These are phyloP conservation scores for Pterula multifida DNA, from an alignment of 1,284 basidiomycete genomes.

Conservation along the genomic window DNA sequence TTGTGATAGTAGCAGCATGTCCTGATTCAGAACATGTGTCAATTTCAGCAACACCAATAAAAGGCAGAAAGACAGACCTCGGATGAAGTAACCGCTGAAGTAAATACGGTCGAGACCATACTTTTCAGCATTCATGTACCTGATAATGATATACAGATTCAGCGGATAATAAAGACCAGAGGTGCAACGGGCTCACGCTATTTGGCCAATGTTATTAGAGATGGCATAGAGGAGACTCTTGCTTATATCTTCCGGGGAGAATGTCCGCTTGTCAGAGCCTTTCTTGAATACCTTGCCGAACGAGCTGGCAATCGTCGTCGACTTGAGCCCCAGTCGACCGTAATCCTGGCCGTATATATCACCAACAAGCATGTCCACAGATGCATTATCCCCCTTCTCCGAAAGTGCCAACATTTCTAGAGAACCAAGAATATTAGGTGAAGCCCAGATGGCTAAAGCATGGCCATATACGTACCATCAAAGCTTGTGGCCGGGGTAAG, in stretches of 20 bases:
- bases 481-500: slow-evolving; percentile 94
- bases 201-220: slow-evolving; percentile 99
- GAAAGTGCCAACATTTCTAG: slow-evolving; percentile 94
- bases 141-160: slow-evolving; percentile 25
- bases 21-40: slow-evolving; percentile 32
- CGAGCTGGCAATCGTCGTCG: slow-evolving; percentile 93
- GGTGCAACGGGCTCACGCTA: slow-evolving; percentile 64
- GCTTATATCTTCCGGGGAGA: slow-evolving; percentile 91
- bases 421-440: slow-evolving; percentile 7
- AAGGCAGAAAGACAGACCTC: slow-evolving; percentile 42
- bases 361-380: slow-evolving; percentile 97
- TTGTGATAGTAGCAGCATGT: slow-evolving; percentile 94
- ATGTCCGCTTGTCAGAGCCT: slow-evolving; percentile 62
- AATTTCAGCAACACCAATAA: background rate
- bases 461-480: slow-evolving; percentile 58
- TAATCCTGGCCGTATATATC: slow-evolving; percentile 98
- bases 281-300: slow-evolving; percentile 99
- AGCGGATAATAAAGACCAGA: background rate
- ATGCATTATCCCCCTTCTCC: slow-evolving; percentile 86
- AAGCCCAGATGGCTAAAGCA: slow-evolving; percentile 5
- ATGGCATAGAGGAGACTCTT: slow-evolving; percentile 91
- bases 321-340: slow-evolving; percentile 89
- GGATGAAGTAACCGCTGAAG: slow-evolving; percentile 98
- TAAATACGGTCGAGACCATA: slow-evolving; percentile 96
- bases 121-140: slow-evolving; percentile 99